Evolutionary conservation across 306 rosid species (phyloP), one percentile per base, ranked within the genome.

Genomic region (Inga laurina): DNA sequence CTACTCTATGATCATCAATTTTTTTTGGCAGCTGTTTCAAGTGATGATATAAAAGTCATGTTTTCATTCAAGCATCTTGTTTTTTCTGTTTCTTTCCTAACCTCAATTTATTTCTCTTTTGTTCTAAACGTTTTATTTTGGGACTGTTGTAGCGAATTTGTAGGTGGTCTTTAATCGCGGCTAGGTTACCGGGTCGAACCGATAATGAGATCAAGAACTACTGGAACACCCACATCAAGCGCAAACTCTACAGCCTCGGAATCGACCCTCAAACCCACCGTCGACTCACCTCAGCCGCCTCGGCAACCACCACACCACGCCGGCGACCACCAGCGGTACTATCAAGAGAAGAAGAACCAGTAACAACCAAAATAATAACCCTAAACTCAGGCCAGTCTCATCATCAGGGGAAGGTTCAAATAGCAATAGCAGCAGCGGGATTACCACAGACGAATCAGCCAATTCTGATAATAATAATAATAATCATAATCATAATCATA

Each of bases 91-190:
- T 59, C 4, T 1, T 12, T 64, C 39, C 39, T 13, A 11, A 24
- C 30, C 67, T 61, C 68, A 61, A 61, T 10, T 62, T 4, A 5
- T 19, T 54, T 54, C 22, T 10, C 8, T 19, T 19, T 54, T 18
- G 0, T 46, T 46, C 12, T 46, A 11, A 46, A 46, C 10, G 32
- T 3, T 32, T 13, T 12, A 4, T 30, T 6, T 5, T 14, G 3
- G 13, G 9, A 13, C 35, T 13, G 8, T 65, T 32, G 3, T 65
- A 14, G 71, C 39, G 11, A 65, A 30, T 16, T 80, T 49, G 30
- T 84, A 92, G 97, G 79, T 92, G 97, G 97, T 92, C 97, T 27
- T 61, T 91, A 10, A 92, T 92, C 71, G 97, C 97, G 3, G 91
- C 93, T 8, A 84, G 91, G 46, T 79, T 92, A 57, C 97, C 94